Conservation (phyloP, 2,329 filamentous ascomycete genomes). For the Bipolaris victoriae region DNA sequence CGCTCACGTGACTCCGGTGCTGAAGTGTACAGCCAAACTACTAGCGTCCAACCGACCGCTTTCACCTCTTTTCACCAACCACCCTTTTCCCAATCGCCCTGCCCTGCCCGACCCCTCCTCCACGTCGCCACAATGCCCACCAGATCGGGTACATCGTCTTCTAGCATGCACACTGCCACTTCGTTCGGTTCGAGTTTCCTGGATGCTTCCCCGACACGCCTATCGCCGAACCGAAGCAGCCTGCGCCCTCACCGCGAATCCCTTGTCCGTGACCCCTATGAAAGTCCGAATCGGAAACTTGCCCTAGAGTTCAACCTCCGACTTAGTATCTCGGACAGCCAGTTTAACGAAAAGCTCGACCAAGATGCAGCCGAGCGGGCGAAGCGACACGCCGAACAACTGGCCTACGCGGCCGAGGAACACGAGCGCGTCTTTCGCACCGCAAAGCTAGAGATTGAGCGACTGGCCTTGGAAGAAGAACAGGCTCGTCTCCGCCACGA, state of each 20-base stretch:
- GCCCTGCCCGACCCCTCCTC: slow-evolving; percentile 1
- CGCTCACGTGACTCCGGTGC: slow-evolving; percentile 19
- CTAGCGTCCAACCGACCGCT: slow-evolving; percentile 15
- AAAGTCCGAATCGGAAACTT: slow-evolving; percentile 46
- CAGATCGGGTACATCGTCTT: slow-evolving; percentile 42
- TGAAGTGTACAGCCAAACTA: slow-evolving; percentile 15
- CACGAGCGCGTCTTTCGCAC: slow-evolving; percentile 68
- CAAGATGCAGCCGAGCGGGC: slow-evolving; percentile 67
- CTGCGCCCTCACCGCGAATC: slow-evolving; percentile 33
- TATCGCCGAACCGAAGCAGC: slow-evolving; percentile 40
- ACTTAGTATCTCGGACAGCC: slow-evolving; percentile 50
- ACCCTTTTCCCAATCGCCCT: slow-evolving; percentile 24
- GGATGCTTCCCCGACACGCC: slow-evolving; percentile 39
- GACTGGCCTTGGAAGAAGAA: slow-evolving; percentile 54
- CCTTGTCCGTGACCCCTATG: slow-evolving; percentile 30
- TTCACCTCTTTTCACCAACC: slow-evolving; percentile 29
- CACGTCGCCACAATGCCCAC: slow-evolving; percentile 34
- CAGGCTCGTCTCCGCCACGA: slow-evolving; percentile 41
- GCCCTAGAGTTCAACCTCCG: slow-evolving; percentile 52
- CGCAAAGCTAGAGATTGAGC: slow-evolving; percentile 60
- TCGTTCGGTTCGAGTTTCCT: slow-evolving; percentile 43
- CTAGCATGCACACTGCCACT: slow-evolving; percentile 44
- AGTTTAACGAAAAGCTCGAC: slow-evolving; percentile 66
- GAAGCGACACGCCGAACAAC: slow-evolving; percentile 67
- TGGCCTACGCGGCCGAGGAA: slow-evolving; percentile 68